These are phyloP conservation scores for Effrenium voratum DNA, from an alignment of 73 alveolate genomes.

Conservation along the genomic window DNA sequence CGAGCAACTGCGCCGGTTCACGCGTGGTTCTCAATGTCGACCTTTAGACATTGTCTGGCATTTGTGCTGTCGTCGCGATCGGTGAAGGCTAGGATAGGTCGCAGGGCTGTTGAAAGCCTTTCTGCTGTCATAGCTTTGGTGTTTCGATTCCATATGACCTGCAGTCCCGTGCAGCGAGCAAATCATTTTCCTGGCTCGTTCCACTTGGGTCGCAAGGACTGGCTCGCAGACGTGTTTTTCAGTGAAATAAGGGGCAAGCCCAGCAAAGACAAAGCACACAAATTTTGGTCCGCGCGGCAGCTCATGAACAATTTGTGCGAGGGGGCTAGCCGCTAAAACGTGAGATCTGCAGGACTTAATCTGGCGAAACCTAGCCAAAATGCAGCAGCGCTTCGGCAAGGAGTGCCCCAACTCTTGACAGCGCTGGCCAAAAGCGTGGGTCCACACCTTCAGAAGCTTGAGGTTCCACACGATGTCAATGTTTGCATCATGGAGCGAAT, in stretches of 20 bases:
- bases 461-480: no score
- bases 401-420: slow-evolving; percentile 47
- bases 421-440: no score
- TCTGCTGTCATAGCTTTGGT: not conserved
- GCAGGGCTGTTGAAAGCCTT: not conserved
- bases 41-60: no score
- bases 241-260: no score
- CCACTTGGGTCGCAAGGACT: slow-evolving; percentile 93
- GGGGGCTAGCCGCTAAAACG: not conserved
- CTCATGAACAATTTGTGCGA: not conserved
- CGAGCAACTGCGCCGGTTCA: slow-evolving; percentile 82
- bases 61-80: no score
- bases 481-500: no score
- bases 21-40: no score
- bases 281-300: not conserved
- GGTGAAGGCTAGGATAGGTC: not conserved
- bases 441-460: no score
- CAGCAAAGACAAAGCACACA: no score
- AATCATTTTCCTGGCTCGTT: slow-evolving; percentile 93
- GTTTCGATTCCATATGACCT: not conserved
- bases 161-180: slow-evolving; percentile 86
- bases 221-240: not conserved
- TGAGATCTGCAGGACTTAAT: slow-evolving; percentile 31
- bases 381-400: slow-evolving; percentile 94
- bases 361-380: slow-evolving; percentile 95